Evolutionary conservation across 768 basidiomycete species (phyloP), one percentile per base, ranked within the genome.

Genomic region (Ramaria sp.): DNA sequence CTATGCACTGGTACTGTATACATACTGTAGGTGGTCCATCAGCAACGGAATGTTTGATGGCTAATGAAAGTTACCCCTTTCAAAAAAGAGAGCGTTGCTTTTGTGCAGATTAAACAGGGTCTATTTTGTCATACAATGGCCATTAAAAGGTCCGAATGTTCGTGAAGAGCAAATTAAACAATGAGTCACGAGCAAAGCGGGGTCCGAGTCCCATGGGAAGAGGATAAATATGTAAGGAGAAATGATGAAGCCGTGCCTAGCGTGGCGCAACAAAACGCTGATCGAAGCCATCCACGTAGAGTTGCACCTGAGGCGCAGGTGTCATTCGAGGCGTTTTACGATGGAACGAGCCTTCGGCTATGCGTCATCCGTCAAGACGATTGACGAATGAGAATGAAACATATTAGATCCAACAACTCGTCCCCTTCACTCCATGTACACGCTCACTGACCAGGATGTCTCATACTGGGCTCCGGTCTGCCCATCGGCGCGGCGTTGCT

Each of bases 391-490:
- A 27, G 55, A 2, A 20, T 57, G 13, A 49, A n/a, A 41, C 15
- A 37, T 48, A 27, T 42, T 19, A 33, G 41, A 48, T 54, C 31
- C 27, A 30, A 12, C 19, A 34, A 15, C 7, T 33, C 17, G 10
- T 19, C 43, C 37, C 57, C n/a, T 12, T 33, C 20, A 31, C 48
- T 41, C 20, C 11, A n/a, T 30, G 45, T 41, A 30, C 27, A 31
- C 42, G 51, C 51, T 51, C 34, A 77, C 72, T 72, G 69, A 79
- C 76, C 77, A 61, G 77, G 73, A 68, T 77, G 78, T 59, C 71
- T 61, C 63, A 77, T 75, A 24, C 62, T 69, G 39, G 63, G 68
- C 43, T 68, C 62, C 3, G 77, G 76, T 49, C 67, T 67, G 49
- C 72, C 69, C 43, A 75, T 53, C 37, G 66, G 66, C 33, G 31